Conservation (phyloP, 2,329 filamentous ascomycete species). For the Cladophialophora bantiana region DNA sequence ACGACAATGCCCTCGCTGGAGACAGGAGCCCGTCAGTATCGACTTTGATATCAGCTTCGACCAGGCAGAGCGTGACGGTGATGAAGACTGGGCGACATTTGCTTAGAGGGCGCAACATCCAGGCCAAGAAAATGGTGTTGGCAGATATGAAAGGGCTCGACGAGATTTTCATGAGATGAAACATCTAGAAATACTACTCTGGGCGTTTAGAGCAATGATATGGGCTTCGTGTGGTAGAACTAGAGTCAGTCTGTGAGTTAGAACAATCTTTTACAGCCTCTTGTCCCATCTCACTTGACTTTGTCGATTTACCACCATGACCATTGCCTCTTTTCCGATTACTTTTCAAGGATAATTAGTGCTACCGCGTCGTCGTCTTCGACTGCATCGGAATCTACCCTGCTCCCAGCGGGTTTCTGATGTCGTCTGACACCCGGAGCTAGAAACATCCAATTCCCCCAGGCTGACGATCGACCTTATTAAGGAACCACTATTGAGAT, state of each 20-base stretch:
- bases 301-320: background rate
- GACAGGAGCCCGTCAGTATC: background rate
- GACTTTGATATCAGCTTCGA: background rate
- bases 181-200: background rate
- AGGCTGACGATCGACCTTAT: background rate
- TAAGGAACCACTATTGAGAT: background rate
- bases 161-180: slow-evolving; percentile 57
- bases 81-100: slow-evolving; percentile 68
- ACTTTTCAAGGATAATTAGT: too few relatives aligned
- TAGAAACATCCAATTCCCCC: background rate
- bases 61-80: background rate
- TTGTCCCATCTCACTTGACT: background rate
- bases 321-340: too few relatives aligned
- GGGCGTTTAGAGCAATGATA: background rate
- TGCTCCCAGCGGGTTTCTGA: background rate
- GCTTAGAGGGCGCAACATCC: slow-evolving; percentile 81
- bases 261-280: background rate
- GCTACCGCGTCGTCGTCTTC: background rate
- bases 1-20: background rate
- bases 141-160: slow-evolving; percentile 83
- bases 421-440: background rate
- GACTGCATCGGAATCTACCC: background rate
- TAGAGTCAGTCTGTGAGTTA: background rate
- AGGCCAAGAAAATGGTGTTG: slow-evolving; percentile 83
- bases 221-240: background rate